phyloP scores from a whole-genome alignment of 2,329 filamentous ascomycete species.

The Volutella citrinella region DNA sequence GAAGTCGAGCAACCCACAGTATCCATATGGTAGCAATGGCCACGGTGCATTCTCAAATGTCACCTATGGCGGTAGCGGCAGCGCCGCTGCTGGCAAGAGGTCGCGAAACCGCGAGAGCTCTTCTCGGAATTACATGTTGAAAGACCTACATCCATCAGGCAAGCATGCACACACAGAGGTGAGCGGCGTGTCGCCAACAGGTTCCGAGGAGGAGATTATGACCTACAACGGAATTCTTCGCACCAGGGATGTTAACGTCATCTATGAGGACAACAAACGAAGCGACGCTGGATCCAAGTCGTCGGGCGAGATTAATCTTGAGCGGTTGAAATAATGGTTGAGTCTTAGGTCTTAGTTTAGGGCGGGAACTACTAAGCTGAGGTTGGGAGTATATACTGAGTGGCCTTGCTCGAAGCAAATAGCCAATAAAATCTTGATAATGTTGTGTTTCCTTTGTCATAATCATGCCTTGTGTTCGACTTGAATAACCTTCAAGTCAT shows the following conservation, averaged over 20 bases:
- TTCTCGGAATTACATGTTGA: conserved; percentile 22
- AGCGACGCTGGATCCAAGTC: conserved; percentile 8
- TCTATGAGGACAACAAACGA: conserved; percentile 17
- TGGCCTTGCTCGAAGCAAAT: too few species aligned
- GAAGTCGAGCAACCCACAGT: conserved; percentile 11
- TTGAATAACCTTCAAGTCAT: too few species aligned
- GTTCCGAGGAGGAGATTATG: conserved; percentile 39
- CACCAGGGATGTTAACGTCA: conserved; percentile 29
- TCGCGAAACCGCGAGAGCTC: conserved; percentile 8
- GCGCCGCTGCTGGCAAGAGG: conserved; percentile 18
- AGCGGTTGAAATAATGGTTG: too few species aligned
- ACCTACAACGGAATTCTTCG: conserved; percentile 38
- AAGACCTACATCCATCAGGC: conserved; percentile 14
- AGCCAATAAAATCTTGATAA: too few species aligned
- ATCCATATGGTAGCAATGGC: too few species aligned
- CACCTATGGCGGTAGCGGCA: conserved; percentile 9
- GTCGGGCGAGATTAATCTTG: conserved; percentile 14
- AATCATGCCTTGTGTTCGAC: too few species aligned
- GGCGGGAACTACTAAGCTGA: too few species aligned
- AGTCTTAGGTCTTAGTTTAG: too few species aligned
- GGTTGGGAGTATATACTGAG: too few species aligned
- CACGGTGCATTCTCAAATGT: conserved; percentile 6
- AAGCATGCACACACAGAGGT: conserved; percentile 30
- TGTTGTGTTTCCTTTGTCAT: too few species aligned
- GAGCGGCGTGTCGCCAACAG: conserved; percentile 30